Conservation (phyloP, 108 stramenopile genomes). For the Poteriospumella lacustris region DNA sequence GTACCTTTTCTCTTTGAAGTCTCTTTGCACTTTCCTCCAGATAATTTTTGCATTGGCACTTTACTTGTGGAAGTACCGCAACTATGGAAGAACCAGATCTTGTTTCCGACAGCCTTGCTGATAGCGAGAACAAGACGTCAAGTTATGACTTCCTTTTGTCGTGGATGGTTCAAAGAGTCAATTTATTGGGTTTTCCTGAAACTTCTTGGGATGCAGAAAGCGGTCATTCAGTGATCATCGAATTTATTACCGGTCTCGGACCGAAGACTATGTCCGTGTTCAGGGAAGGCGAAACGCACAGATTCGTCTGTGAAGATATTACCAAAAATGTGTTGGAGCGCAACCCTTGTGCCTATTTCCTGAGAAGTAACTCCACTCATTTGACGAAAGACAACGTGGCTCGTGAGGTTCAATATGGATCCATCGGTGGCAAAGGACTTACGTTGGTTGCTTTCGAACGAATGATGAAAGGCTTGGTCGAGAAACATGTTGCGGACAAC, state of each 20-base stretch:
- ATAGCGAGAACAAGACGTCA: background rate
- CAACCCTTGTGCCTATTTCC: slow-evolving; percentile 31
- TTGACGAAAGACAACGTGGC: slow-evolving; percentile 35
- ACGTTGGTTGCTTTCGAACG: slow-evolving; percentile 46
- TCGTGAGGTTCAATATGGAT: slow-evolving; percentile 43
- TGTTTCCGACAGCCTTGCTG: background rate
- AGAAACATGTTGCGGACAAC: slow-evolving; percentile 32
- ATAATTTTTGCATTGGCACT: background rate
- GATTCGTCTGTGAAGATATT: background rate
- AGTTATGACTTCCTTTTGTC: background rate
- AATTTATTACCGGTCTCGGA: slow-evolving; percentile 5
- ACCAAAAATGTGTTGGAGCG: background rate
- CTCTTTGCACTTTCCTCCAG: background rate
- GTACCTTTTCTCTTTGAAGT: no score
- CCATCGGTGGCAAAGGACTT: slow-evolving; percentile 30
- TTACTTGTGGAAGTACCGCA: background rate
- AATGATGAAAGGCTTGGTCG: slow-evolving; percentile 50
- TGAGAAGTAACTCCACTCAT: slow-evolving; percentile 34
- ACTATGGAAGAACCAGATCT: background rate
- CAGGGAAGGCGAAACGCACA: background rate
- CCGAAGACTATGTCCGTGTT: slow-evolving; percentile 4
- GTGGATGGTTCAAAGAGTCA: background rate
- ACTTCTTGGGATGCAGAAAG: background rate
- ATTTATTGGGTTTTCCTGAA: background rate
- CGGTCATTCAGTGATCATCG: background rate